phyloP scores from a whole-genome alignment of 2,329 filamentous ascomycete species.

The Colletotrichum tofieldiae region DNA sequence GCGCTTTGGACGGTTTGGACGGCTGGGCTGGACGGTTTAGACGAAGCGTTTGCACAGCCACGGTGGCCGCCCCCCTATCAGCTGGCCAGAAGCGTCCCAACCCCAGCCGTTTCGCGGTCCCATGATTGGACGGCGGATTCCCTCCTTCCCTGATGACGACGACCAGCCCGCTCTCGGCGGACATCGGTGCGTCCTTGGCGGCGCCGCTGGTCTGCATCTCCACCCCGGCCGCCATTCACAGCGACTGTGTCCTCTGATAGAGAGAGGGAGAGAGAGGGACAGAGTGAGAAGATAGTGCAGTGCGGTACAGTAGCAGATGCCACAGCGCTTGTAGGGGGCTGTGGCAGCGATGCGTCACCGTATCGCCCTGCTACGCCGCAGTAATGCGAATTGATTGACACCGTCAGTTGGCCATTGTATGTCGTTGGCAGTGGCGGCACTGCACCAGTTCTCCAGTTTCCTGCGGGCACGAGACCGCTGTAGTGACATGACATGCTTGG shows the following conservation, averaged over 20 bases:
- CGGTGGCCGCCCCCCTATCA: constrained; percentile 27
- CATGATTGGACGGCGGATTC: constrained; percentile 33
- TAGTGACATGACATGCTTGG: no score
- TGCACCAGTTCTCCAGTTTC: constrained; percentile 25
- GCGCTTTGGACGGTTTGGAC: neutral
- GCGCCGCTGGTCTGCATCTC: constrained; percentile 35
- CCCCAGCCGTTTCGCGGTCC: constrained; percentile 10
- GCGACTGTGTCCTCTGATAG: neutral
- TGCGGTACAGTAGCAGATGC: neutral
- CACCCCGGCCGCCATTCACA: constrained; percentile 31
- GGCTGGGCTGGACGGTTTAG: constrained; percentile 18
- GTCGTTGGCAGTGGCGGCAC: constrained; percentile 1
- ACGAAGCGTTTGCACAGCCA: constrained; percentile 36
- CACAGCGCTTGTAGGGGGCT: constrained; percentile 25
- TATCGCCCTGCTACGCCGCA: neutral
- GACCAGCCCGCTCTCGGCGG: constrained; percentile 41
- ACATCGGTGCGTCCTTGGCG: constrained; percentile 39
- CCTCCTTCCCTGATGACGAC: constrained; percentile 39
- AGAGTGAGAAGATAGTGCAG: neutral
- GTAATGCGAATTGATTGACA: neutral
- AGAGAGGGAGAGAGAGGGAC: neutral
- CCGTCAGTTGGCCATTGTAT: neutral
- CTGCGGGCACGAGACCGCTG: constrained; percentile 26
- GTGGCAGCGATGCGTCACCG: constrained; percentile 30
- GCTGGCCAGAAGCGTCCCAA: constrained; percentile 11